Conservation (phyloP, 2,329 filamentous ascomycete species). For the Fusarium burgessii region DNA sequence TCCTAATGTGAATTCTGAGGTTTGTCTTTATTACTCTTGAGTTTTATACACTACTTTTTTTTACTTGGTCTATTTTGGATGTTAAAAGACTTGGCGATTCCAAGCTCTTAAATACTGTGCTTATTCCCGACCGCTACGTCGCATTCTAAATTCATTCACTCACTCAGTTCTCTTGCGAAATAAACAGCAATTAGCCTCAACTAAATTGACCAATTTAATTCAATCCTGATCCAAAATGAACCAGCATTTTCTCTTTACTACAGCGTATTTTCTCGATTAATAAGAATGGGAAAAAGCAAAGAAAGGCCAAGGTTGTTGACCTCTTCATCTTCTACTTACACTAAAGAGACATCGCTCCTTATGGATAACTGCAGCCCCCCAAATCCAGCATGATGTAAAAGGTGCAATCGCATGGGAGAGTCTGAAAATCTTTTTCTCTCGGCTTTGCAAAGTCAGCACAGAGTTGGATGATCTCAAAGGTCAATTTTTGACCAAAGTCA, state of each 20-base stretch:
- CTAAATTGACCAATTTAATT: too few relatives aligned
- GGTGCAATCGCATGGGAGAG: not conserved
- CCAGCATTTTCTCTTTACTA: not conserved
- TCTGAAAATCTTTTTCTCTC: constrained; percentile 19
- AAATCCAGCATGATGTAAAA: not conserved
- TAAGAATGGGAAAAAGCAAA: not conserved
- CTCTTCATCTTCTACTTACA: not conserved
- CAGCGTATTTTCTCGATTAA: not conserved
- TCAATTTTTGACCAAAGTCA: constrained; percentile 37
- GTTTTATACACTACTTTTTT: too few relatives aligned
- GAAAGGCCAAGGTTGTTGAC: not conserved
- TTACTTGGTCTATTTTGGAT: too few relatives aligned
- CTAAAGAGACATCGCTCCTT: not conserved
- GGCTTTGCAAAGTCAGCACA: constrained; percentile 20
- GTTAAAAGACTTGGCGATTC: not conserved
- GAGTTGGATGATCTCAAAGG: constrained; percentile 31
- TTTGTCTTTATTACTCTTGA: too few relatives aligned
- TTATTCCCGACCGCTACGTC: not conserved
- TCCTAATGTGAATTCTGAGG: too few relatives aligned
- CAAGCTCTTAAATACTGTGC: not conserved
- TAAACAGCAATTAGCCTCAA: too few relatives aligned
- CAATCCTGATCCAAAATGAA: not conserved
- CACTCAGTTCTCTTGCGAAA: not conserved
- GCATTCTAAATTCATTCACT: not conserved
- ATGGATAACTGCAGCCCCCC: not conserved